Base-by-base conservation (phyloP, 1,284 basidiomycete genomes). In the Entoloma clypeatum region DNA sequence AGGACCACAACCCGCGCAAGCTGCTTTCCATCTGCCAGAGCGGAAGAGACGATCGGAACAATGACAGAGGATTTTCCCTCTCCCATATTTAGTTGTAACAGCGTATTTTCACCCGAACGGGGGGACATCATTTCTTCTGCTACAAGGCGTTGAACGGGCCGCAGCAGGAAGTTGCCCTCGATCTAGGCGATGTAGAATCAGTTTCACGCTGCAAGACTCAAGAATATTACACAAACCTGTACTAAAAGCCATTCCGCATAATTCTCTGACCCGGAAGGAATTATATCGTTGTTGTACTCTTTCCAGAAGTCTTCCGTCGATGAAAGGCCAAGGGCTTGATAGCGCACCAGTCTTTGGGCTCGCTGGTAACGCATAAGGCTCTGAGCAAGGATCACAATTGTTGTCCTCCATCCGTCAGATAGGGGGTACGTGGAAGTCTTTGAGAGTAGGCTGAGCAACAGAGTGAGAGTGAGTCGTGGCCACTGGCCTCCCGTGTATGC, bases 51-150 rank as follows among this genome's bases (percentile, higher is more conserved):
- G 10, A 77, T 56, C 1, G 75, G 75, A 0, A 71, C 61, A 19
- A 78, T 77, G 4, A 77, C 75, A 0, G 72, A 71, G 1, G 75
- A 69, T 46, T 78, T 78, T 3, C 77, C 77, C 47, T 78, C 75
- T 1, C 75, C 75, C 77, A 79, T 78, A 32, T 78, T 77, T 13
- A 79, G 64, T 41, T 79, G 76, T 23, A 74, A 57, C 3, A 64
- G 51, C 0, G 64, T 64, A 36, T 68, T 79, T 4, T 30, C 6
- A 5, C 23, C 22, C 3, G 47, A 51, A 2, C 44, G 43, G 1
- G 77, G 75, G 0, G 49, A 41, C n/a, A 74, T 69, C 75, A 79
- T 79, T 35, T 74, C 61, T 3, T 51, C 38, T 1, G 74, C 68
- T 2, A 75, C 60, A 0, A 55, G 40, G 2, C 54, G 51, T 45